Percentiles rank a stretch among this genome's conserved stretches.
Conservation (phyloP, 2,329 filamentous ascomycete genomes). For the Phialophora verrucosa region DNA sequence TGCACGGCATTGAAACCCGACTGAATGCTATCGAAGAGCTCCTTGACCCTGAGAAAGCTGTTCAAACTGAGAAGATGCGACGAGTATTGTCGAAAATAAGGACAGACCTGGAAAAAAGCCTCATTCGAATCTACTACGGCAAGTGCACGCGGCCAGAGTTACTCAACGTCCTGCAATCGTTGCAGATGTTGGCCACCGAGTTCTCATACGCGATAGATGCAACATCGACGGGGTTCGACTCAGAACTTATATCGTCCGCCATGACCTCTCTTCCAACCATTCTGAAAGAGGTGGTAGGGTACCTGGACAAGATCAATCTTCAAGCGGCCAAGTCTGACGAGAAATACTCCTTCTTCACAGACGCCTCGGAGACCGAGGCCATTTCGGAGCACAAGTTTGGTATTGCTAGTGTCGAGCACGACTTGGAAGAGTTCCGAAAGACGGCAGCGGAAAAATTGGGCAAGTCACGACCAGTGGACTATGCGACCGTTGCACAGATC, state of each 20-base stretch:
- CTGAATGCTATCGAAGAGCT: constrained; percentile 87
- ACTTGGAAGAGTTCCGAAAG: constrained; percentile 76
- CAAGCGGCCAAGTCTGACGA: constrained; percentile 84
- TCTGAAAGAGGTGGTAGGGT: constrained; percentile 70
- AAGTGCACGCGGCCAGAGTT: constrained; percentile 92
- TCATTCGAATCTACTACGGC: constrained; percentile 96
- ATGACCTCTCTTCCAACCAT: constrained; percentile 79
- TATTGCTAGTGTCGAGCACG: constrained; percentile 89
- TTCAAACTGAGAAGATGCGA: constrained; percentile 74
- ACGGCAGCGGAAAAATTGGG: constrained; percentile 74
- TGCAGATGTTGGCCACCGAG: constrained; percentile 80
- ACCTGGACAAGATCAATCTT: constrained; percentile 83
- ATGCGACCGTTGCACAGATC: constrained; percentile 84
- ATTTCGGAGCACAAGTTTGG: constrained; percentile 88
- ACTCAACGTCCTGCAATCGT: constrained; percentile 78
- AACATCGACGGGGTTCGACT: constrained; percentile 73
- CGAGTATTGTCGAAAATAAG: constrained; percentile 72
- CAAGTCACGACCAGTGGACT: constrained; percentile 72
- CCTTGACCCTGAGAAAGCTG: constrained; percentile 68
- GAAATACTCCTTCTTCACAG: constrained; percentile 92
- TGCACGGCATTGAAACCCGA: constrained; percentile 73
- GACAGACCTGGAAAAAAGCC: constrained; percentile 85
- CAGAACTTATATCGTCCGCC: constrained; percentile 71
- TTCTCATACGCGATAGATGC: constrained; percentile 71
- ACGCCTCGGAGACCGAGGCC: constrained; percentile 83